Evolutionary conservation across 1,139 yeast species (phyloP).

Genomic region (Scheffersomyces quercinus): DNA sequence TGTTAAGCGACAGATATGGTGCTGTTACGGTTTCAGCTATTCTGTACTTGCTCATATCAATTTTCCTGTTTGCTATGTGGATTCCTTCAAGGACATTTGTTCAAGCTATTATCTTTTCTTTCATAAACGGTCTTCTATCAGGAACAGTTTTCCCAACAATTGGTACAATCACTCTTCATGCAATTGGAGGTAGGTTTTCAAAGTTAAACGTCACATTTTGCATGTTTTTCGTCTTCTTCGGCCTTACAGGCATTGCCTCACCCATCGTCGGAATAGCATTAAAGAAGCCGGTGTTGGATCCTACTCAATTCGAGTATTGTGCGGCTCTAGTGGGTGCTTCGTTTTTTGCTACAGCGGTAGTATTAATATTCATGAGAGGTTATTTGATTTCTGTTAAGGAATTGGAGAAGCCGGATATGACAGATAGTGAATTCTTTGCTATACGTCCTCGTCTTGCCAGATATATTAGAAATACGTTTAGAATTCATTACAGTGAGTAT

Average conservation of each 20-base stretch:
- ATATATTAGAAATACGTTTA: background rate
- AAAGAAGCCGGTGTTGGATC: slow-evolving; percentile 32
- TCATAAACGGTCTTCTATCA: slow-evolving; percentile 3
- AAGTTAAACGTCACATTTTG: slow-evolving; percentile 50
- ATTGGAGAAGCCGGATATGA: background rate
- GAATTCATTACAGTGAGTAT: background rate
- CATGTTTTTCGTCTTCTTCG: slow-evolving; percentile 47
- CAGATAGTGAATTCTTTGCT: background rate
- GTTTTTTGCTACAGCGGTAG: slow-evolving; percentile 40
- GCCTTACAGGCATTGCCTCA: slow-evolving; percentile 46
- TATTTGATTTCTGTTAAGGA: slow-evolving; percentile 29
- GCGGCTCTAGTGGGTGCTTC: slow-evolving; percentile 52
- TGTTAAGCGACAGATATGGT: slow-evolving; percentile 1
- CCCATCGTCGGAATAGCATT: slow-evolving; percentile 54
- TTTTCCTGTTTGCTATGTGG: slow-evolving; percentile 5
- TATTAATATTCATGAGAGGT: slow-evolving; percentile 43
- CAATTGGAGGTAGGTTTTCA: background rate
- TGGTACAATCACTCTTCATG: background rate
- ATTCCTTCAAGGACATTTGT: slow-evolving; percentile 6
- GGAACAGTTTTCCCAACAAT: slow-evolving; percentile 3
- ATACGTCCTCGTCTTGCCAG: background rate
- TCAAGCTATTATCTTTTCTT: slow-evolving; percentile 1
- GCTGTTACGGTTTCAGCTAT: slow-evolving; percentile 1
- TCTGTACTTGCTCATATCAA: slow-evolving; percentile 1
- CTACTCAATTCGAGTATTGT: slow-evolving; percentile 47